phyloP scores from a whole-genome alignment of 2,329 filamentous ascomycete species.

The Xylariaceae sp. region DNA sequence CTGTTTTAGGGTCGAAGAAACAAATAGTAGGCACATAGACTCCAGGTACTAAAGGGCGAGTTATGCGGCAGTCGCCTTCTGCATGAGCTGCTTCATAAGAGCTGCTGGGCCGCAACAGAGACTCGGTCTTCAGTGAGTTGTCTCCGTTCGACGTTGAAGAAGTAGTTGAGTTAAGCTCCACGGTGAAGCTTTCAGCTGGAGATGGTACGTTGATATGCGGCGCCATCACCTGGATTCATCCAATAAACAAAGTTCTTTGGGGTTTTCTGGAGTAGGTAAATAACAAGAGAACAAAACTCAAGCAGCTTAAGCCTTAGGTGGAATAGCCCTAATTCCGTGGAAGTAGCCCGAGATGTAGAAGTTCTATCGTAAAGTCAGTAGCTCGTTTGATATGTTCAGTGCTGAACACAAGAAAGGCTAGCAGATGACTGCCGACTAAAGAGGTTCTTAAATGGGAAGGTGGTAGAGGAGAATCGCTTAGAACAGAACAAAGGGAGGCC shows the following conservation, averaged over 20 bases:
- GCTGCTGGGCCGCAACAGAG: not conserved
- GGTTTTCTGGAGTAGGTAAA: not conserved
- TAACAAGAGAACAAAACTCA: not conserved
- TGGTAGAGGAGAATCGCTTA: not conserved
- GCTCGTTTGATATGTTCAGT: slow-evolving; percentile 9
- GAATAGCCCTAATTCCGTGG: not conserved
- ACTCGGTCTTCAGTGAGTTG: not conserved
- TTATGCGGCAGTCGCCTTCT: slow-evolving; percentile 21
- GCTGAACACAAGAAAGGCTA: not conserved
- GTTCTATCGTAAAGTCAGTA: not conserved
- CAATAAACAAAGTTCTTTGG: not conserved
- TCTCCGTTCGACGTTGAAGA: not conserved
- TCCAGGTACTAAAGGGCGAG: slow-evolving; percentile 53
- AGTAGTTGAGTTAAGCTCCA: not conserved
- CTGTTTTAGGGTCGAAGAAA: slow-evolving; percentile 70
- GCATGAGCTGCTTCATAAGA: slow-evolving; percentile 6
- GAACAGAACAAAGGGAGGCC: not conserved
- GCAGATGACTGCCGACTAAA: no score
- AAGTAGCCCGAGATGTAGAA: not conserved
- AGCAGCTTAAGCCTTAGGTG: not conserved
- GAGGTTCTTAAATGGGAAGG: slow-evolving; percentile 11
- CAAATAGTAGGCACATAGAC: slow-evolving; percentile 77
- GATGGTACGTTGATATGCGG: slow-evolving; percentile 20
- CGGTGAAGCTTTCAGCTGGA: not conserved
- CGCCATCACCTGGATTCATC: slow-evolving; percentile 3